Evolutionary conservation across 2,329 filamentous ascomycete genomes (phyloP).

Genomic region (Cladosporium halotolerans): DNA sequence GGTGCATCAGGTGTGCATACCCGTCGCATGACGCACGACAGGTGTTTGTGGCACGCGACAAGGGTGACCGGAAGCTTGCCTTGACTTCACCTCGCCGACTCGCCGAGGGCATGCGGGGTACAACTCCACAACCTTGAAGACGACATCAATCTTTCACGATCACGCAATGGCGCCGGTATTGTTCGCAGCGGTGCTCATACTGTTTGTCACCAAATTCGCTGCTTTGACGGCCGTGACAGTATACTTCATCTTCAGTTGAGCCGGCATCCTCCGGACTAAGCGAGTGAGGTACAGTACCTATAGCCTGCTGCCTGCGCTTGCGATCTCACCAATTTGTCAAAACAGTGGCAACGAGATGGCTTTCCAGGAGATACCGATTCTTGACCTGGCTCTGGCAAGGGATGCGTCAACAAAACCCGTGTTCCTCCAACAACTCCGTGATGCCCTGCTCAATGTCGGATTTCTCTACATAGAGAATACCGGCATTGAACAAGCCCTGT

Average conservation of each 20-base stretch:
- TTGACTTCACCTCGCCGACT: not conserved
- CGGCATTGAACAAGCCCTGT: slow-evolving; percentile 61
- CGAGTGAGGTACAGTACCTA: not conserved
- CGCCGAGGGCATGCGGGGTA: not conserved
- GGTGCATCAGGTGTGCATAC: no score
- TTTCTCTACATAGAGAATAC: slow-evolving; percentile 82
- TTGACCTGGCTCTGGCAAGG: slow-evolving; percentile 65
- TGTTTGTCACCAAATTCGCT: slow-evolving; percentile 16
- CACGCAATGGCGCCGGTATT: slow-evolving; percentile 17
- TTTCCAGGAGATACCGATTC: slow-evolving; percentile 69
- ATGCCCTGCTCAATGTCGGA: slow-evolving; percentile 77
- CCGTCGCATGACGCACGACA: no score
- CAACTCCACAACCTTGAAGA: not conserved
- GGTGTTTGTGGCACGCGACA: not conserved
- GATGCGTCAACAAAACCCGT: slow-evolving; percentile 60
- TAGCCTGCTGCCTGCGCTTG: not conserved
- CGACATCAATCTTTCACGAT: not conserved
- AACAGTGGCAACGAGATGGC: slow-evolving; percentile 14
- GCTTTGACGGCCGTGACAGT: slow-evolving; percentile 14
- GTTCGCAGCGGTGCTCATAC: slow-evolving; percentile 12
- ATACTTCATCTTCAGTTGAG: slow-evolving; percentile 14
- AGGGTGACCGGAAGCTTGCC: not conserved
- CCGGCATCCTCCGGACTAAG: not conserved
- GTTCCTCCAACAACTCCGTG: slow-evolving; percentile 65
- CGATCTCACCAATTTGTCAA: not conserved